Conservation (phyloP, 768 basidiomycete species). For the Strobilomyces confusus region DNA sequence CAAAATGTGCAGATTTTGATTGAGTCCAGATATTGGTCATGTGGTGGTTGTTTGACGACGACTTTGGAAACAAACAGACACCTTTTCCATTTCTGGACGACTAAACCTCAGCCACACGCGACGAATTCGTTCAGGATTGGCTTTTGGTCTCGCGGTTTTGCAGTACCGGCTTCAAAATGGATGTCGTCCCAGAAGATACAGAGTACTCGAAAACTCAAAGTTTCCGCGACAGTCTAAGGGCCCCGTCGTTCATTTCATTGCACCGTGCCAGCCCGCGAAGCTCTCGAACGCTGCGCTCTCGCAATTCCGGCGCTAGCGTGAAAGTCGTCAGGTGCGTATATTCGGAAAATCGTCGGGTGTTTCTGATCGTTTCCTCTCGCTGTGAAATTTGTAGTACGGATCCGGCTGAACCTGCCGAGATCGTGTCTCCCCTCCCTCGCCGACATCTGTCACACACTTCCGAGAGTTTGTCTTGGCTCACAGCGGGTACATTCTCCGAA, state of each 20-base stretch:
- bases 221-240: slow-evolving; percentile 9
- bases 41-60: slow-evolving; percentile 3
- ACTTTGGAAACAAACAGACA: slow-evolving; percentile 18
- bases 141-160: background rate
- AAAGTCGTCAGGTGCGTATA: slow-evolving; percentile 16
- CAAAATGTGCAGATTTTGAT: no score
- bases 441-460: slow-evolving; percentile 59
- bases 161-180: slow-evolving; percentile 11
- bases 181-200: slow-evolving; percentile 9
- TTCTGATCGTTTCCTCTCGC: background rate
- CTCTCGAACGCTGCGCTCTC: slow-evolving; percentile 18
- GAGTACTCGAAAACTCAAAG: slow-evolving; percentile 4
- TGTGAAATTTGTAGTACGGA: slow-evolving; percentile 16
- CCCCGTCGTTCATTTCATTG: slow-evolving; percentile 15
- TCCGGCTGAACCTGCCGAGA: slow-evolving; percentile 39
- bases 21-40: no score
- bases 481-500: slow-evolving; percentile 39
- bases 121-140: no score
- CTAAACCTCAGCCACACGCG: background rate
- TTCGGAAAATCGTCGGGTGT: background rate
- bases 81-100: slow-evolving; percentile 5
- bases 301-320: slow-evolving; percentile 11
- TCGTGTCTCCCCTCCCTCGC: slow-evolving; percentile 63
- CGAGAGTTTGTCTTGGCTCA: slow-evolving; percentile 60
- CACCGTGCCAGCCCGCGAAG: slow-evolving; percentile 1